Conservation (phyloP, 1,284 basidiomycete genomes). For the Lentinula novae-zelandiae region DNA sequence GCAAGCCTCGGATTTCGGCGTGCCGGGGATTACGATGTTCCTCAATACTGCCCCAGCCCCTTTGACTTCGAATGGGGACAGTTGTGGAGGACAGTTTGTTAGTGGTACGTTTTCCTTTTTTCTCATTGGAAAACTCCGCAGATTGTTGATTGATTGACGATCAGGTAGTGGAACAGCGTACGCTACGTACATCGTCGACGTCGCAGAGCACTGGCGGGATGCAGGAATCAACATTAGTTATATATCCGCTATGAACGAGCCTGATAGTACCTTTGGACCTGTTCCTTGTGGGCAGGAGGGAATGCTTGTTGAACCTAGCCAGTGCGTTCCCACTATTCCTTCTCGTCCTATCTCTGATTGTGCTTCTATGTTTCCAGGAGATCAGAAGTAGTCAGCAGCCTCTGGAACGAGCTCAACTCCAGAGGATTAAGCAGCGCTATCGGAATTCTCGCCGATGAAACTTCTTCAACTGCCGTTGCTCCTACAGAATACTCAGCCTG, state of each 20-base stretch:
- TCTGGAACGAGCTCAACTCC: slow-evolving; percentile 27
- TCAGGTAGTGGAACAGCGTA: slow-evolving; percentile 29
- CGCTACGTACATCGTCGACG: slow-evolving; percentile 32
- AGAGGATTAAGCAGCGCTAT: slow-evolving; percentile 26
- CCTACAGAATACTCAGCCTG: slow-evolving; percentile 28
- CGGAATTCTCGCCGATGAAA: slow-evolving; percentile 35
- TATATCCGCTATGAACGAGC: slow-evolving; percentile 38
- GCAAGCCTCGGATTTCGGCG: slow-evolving; percentile 27
- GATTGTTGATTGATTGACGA: background rate
- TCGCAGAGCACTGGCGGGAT: slow-evolving; percentile 30
- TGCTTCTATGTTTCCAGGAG: slow-evolving; percentile 20
- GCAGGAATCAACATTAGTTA: slow-evolving; percentile 29
- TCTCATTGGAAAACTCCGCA: background rate
- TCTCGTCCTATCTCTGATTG: background rate
- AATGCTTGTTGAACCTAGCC: slow-evolving; percentile 31
- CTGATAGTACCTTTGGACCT: slow-evolving; percentile 33
- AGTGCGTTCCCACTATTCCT: slow-evolving; percentile 21
- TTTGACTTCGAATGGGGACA: slow-evolving; percentile 30
- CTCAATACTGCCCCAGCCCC: slow-evolving; percentile 33
- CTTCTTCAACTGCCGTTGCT: slow-evolving; percentile 26
- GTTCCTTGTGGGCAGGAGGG: slow-evolving; percentile 35
- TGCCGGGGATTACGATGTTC: slow-evolving; percentile 30
- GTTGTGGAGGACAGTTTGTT: slow-evolving; percentile 31
- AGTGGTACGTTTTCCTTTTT: slow-evolving; percentile 18
- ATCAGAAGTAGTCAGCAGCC: slow-evolving; percentile 31